These are phyloP conservation scores for Geosmithia flava DNA, from an alignment of 2,329 filamentous ascomycete genomes.

Conservation along the genomic window DNA sequence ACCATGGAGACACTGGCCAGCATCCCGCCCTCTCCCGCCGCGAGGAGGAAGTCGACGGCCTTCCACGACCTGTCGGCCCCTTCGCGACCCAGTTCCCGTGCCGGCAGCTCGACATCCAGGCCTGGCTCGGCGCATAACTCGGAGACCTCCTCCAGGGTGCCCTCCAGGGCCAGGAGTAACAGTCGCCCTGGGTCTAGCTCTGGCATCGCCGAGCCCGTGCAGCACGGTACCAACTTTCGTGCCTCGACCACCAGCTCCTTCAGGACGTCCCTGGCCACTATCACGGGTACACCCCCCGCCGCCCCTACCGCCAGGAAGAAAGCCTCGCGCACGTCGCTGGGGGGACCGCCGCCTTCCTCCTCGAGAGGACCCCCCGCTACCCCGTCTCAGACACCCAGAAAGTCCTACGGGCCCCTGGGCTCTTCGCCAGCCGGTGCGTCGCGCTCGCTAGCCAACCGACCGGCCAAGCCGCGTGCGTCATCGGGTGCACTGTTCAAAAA, in stretches of 20 bases:
- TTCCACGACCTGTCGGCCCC: constrained; percentile 47
- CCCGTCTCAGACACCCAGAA: constrained; percentile 11
- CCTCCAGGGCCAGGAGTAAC: constrained; percentile 30
- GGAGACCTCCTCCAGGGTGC: constrained; percentile 41
- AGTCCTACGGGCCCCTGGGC: constrained; percentile 6
- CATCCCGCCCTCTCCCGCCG: constrained; percentile 64
- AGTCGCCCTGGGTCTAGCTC: constrained; percentile 42
- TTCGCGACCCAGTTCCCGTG: constrained; percentile 34
- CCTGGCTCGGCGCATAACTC: constrained; percentile 49
- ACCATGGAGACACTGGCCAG: constrained; percentile 75
- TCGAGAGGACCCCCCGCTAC: neutral
- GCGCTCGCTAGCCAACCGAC: constrained; percentile 31
- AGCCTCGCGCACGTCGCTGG: constrained; percentile 9
- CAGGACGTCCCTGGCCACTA: constrained; percentile 27
- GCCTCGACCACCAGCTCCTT: constrained; percentile 27
- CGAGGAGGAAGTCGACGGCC: constrained; percentile 48
- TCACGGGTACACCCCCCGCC: constrained; percentile 28
- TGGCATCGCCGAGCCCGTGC: constrained; percentile 25
- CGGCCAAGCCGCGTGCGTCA: constrained; percentile 38
- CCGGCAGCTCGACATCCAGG: constrained; percentile 30
- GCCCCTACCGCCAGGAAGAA: constrained; percentile 10
- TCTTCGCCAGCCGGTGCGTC: constrained; percentile 25
- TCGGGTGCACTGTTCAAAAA: constrained; percentile 42
- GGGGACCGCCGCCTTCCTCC: neutral
- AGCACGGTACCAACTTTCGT: constrained; percentile 26